Evolutionary conservation across 116 monocot genomes (phyloP), one percentile per base, ranked within the genome.

Genomic region (Thalassia testudinum): DNA sequence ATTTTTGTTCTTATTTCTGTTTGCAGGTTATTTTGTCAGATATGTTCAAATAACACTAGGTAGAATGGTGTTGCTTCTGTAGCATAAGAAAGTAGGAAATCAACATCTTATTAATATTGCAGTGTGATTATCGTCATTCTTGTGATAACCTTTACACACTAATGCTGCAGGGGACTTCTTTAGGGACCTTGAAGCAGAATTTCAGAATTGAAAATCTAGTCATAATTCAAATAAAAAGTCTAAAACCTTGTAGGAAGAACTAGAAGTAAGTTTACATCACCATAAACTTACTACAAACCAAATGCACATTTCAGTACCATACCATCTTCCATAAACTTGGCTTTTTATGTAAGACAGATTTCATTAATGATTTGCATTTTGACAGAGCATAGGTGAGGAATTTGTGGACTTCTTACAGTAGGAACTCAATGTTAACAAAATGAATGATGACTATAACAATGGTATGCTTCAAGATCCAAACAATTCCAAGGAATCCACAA

Each of bases 381-480:
- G 30, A 50, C 70, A 97, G 97, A 89, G 79, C 18, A 97, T 99
- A 56, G 99, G 99, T 14, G 90, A 90, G 50, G 99, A 99, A 59
- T 86, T 99, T 73, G 99, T 99, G 27, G 99, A 90, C 29, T 99
- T 90, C 68, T 65, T 99, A 56, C 86, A 99, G 64, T 90, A 99
- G 68, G 99, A 90, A 65, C 79, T 99, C 10, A 90, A 82, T 52
- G 72, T 82, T 40, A 61, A 47, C 50, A 79, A 87, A 24, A 15
- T 20, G 17, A 29, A 70, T 42, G 72, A 55, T 29, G 53, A 22
- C 12, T 23, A 43, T 8, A 27, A 26, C 26, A 63, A 47, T 13
- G 59, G 28, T 0, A 20, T 50, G 10, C 50, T 28, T 22, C 22
- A 57, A 49, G 56, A 38, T 26, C 61, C 21, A 40, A 40, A 25